A percentile compares a stretch with the other conserved stretches of the same genome.
Evolutionary conservation across 148 eudicot genomes (phyloP).

Genomic region (Chenopodium suecicum): DNA sequence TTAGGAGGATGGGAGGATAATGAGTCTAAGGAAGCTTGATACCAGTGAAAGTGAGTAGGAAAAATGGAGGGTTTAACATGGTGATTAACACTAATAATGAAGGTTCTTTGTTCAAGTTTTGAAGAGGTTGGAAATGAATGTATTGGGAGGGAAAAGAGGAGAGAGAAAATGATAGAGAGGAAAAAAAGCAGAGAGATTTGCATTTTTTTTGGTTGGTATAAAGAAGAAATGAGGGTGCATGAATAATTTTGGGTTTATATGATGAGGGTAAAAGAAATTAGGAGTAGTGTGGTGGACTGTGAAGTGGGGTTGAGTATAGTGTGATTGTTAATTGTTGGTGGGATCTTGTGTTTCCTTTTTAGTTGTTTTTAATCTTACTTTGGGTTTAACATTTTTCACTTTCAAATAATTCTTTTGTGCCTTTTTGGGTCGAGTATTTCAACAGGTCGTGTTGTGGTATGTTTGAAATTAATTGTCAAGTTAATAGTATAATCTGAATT

Average conservation of each 20-base stretch:
- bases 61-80: constrained; percentile 65
- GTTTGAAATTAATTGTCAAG: too few relatives aligned
- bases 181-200: neutral
- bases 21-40: constrained; percentile 60
- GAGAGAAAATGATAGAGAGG: neutral
- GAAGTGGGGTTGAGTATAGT: neutral
- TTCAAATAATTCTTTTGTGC: neutral
- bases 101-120: constrained; percentile 45
- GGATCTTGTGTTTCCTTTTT: constrained; percentile 6
- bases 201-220: constrained; percentile 4
- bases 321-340: constrained; percentile 9
- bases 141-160: constrained; percentile 4
- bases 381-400: neutral
- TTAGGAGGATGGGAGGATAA: constrained; percentile 20
- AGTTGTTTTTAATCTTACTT: neutral
- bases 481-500: too few relatives aligned
- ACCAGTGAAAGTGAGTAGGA: constrained; percentile 83
- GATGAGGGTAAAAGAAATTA: neutral
- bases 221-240: neutral
- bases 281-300: too few relatives aligned
- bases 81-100: constrained; percentile 66
- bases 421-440: too few relatives aligned
- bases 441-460: too few relatives aligned
- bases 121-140: constrained; percentile 31
- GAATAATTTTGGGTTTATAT: neutral